phyloP scores from a whole-genome alignment of 306 rosid species.

The Glycyrrhiza uralensis region DNA sequence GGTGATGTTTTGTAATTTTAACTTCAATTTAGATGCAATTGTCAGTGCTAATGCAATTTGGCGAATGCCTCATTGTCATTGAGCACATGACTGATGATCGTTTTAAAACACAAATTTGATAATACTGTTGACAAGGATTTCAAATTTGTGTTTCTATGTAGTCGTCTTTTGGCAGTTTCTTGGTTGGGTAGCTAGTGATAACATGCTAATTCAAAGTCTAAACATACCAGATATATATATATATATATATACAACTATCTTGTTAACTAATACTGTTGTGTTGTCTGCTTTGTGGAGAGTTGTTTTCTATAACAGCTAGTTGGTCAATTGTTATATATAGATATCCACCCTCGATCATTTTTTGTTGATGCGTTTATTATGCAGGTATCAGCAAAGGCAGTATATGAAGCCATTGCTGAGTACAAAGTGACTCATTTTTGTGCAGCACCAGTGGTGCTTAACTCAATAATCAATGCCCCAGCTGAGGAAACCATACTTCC shows the following conservation, averaged over 20 bases:
- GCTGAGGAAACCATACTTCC: conserved; percentile 72
- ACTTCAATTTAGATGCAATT: neutral
- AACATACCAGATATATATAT: neutral
- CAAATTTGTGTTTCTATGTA: neutral
- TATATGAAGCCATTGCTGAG: conserved; percentile 70
- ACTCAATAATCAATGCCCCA: conserved; percentile 73
- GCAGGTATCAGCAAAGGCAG: conserved; percentile 74
- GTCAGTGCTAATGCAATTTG: neutral
- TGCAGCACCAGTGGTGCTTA: conserved; percentile 95
- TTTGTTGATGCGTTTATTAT: conserved; percentile 11
- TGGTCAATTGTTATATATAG: neutral
- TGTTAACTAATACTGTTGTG: neutral
- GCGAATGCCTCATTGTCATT: neutral
- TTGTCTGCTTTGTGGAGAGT: neutral
- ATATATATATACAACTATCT: no score
- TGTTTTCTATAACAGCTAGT: neutral
- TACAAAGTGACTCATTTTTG: conserved; percentile 85
- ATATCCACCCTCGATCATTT: neutral
- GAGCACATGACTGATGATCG: neutral
- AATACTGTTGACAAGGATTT: neutral
- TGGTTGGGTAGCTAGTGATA: neutral
- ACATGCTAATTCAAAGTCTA: neutral
- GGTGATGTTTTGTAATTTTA: neutral
- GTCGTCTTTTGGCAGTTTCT: neutral
- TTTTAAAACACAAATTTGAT: neutral